Conservation (phyloP, 495 filamentous ascomycete species). For the Daldinia grandis region DNA sequence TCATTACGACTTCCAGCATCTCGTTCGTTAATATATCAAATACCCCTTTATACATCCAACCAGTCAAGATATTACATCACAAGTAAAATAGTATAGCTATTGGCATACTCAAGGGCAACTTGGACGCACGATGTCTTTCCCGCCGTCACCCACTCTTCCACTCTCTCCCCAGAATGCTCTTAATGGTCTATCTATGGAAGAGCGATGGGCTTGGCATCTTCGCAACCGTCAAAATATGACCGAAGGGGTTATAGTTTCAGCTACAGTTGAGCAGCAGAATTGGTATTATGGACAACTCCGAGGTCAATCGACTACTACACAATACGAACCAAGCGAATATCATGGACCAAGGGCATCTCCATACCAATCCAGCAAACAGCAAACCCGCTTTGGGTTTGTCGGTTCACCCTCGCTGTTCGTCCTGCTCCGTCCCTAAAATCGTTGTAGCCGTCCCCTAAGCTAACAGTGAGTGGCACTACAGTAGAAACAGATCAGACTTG, state of each 20-base stretch:
- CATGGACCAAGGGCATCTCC: background rate
- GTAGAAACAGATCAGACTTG: background rate
- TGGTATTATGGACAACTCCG: background rate
- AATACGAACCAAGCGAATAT: background rate
- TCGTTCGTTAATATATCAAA: constrained; percentile 29
- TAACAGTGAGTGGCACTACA: background rate
- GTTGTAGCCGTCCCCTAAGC: background rate
- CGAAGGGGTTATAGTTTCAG: background rate
- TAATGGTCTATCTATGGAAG: background rate
- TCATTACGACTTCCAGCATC: constrained; percentile 26
- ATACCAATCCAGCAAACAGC: background rate
- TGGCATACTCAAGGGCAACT: background rate
- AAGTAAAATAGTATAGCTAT: background rate
- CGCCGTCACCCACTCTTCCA: background rate
- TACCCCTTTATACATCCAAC: constrained; percentile 12
- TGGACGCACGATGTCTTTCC: background rate
- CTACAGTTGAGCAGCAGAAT: background rate
- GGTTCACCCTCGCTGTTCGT: background rate
- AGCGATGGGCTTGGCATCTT: background rate
- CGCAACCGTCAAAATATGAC: background rate
- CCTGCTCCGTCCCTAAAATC: background rate
- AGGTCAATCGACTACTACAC: background rate
- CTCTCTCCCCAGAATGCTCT: background rate
- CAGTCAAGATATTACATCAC: background rate
- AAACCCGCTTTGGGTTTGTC: background rate